Evolutionary conservation across 2,329 filamentous ascomycete genomes (phyloP).

Genomic region (Septoria linicola): DNA sequence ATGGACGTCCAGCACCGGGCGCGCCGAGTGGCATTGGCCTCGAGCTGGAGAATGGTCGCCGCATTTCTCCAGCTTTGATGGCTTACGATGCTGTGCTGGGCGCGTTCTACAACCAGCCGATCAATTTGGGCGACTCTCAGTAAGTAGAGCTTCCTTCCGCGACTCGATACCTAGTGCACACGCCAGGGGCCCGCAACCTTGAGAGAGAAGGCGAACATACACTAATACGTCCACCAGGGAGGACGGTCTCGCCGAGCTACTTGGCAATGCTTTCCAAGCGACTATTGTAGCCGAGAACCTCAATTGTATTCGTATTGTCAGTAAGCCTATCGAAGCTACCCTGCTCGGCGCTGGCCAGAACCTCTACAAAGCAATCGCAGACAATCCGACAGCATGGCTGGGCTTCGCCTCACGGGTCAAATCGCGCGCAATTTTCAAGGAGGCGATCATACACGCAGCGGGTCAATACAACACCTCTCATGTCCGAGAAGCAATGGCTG

Average conservation of each 20-base stretch:
- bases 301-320: conserved; percentile 43
- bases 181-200: no score
- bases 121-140: conserved; percentile 43
- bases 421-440: conserved; percentile 47
- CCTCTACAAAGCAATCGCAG: conserved; percentile 47
- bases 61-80: conserved; percentile 26
- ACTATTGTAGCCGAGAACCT: conserved; percentile 50
- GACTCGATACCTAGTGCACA: neutral
- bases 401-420: conserved; percentile 47
- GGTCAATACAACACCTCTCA: conserved; percentile 41
- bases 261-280: conserved; percentile 44
- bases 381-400: conserved; percentile 48
- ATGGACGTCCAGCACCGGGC: conserved; percentile 18
- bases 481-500: conserved; percentile 27
- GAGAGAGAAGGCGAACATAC: no score
- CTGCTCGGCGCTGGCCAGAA: conserved; percentile 49
- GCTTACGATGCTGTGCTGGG: conserved; percentile 48
- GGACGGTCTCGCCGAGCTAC: conserved; percentile 39
- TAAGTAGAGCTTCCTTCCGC: conserved; percentile 2
- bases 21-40: conserved; percentile 17
- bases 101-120: conserved; percentile 47
- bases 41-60: conserved; percentile 28
- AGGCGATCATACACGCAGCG: conserved; percentile 47
- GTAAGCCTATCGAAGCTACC: conserved; percentile 48
- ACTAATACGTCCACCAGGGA: conserved; percentile 18